Evolutionary conservation across 495 filamentous ascomycete species (phyloP).

Genomic region (Aspergillus bridgeri): DNA sequence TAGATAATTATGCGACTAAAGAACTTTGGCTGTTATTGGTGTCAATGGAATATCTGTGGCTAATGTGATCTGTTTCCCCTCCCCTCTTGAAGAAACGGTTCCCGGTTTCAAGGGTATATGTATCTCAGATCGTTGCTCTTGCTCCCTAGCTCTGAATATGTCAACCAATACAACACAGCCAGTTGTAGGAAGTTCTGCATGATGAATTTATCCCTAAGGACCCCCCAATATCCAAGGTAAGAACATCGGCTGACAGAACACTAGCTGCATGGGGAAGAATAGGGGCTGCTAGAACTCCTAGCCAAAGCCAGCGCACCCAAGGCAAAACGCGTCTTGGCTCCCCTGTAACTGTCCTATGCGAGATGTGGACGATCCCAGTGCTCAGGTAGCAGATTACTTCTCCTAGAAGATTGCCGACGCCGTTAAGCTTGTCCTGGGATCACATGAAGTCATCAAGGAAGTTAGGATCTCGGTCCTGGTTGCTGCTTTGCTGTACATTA

Average conservation of each 20-base stretch:
- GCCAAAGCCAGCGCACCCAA: background rate
- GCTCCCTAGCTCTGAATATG: no score
- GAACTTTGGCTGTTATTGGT: background rate
- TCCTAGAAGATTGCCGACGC: background rate
- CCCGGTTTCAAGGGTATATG: no score
- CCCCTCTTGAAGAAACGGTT: no score
- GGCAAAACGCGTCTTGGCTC: background rate
- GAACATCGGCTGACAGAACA: background rate
- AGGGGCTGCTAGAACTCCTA: background rate
- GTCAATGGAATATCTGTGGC: background rate
- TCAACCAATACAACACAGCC: background rate
- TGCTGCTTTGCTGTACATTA: constrained; percentile 44
- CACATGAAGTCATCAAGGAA: constrained; percentile 56
- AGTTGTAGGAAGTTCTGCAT: no score
- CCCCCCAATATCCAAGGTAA: background rate
- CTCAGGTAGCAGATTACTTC: background rate
- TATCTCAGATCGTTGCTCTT: no score
- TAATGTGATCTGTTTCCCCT: no score
- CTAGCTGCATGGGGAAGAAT: background rate
- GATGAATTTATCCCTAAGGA: background rate
- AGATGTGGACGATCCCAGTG: background rate
- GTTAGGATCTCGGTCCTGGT: constrained; percentile 49
- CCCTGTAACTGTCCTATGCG: background rate
- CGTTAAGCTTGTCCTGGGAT: constrained; percentile 6
- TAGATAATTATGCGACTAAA: background rate